Evolutionary conservation across 2,329 filamentous ascomycete species (phyloP).

Genomic region (Dothistroma pini): DNA sequence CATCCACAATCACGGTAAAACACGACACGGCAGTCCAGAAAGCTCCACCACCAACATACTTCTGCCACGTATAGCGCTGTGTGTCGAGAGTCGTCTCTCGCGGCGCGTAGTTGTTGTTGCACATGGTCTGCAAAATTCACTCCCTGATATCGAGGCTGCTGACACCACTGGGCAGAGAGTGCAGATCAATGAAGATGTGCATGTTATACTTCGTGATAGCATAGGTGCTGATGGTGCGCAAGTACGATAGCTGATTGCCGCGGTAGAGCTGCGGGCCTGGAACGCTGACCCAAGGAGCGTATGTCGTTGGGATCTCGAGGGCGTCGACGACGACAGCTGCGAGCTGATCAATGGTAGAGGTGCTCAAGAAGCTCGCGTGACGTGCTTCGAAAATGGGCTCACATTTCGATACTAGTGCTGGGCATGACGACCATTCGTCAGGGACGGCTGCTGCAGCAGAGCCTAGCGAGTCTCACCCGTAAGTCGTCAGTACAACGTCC

Average conservation of each 20-base stretch:
- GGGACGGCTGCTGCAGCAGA: background rate
- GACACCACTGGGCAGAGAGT: conserved; percentile 34
- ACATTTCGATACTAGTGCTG: conserved; percentile 27
- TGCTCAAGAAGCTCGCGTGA: background rate
- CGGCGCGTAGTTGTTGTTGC: conserved; percentile 34
- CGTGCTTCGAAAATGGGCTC: conserved; percentile 15
- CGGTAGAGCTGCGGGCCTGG: conserved; percentile 30
- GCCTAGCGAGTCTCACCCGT: no score
- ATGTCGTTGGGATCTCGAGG: conserved; percentile 38
- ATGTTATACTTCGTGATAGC: conserved; percentile 37
- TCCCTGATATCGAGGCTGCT: conserved; percentile 40
- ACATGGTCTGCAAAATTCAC: conserved; percentile 34
- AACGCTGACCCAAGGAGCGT: conserved; percentile 38
- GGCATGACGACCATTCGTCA: conserved; percentile 39
- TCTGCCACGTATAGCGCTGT: conserved; percentile 34
- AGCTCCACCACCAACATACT: conserved; percentile 32
- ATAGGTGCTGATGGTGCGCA: conserved; percentile 35
- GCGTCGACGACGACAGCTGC: conserved; percentile 33
- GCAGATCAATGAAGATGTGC: conserved; percentile 37
- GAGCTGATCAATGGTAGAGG: conserved; percentile 33
- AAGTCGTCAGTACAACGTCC: no score
- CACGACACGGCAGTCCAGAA: conserved; percentile 14
- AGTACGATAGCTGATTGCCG: conserved; percentile 33
- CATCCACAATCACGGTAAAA: conserved; percentile 10
- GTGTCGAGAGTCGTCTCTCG: conserved; percentile 33